These are phyloP conservation scores for Porphyridium purpureum DNA, from an alignment of 23 red algal species.

Conservation along the genomic window DNA sequence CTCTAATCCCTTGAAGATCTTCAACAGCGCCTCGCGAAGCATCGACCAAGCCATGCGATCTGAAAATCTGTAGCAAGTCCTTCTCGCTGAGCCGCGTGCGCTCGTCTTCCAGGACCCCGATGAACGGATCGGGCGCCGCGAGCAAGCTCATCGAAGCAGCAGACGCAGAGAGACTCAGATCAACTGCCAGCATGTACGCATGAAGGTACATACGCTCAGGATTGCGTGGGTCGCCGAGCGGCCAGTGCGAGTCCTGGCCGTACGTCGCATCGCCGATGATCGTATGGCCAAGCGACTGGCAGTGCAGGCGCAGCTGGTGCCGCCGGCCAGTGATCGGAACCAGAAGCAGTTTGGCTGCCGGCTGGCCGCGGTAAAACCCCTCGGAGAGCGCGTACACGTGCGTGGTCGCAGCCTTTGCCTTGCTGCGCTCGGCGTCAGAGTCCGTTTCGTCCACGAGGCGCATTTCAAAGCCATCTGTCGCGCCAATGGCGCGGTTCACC, in stretches of 20 bases:
- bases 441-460: constrained; percentile 2
- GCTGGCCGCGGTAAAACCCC: constrained; percentile 18
- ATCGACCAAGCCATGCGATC: too few relatives aligned
- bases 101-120: too few relatives aligned
- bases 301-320: constrained; percentile 83
- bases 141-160: not conserved
- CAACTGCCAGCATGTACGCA: not conserved
- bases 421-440: not conserved
- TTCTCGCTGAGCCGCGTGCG: too few relatives aligned
- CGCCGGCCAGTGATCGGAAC: constrained; percentile 39
- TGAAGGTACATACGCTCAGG: not conserved
- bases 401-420: constrained; percentile 16
- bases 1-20: too few relatives aligned
- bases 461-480: constrained; percentile 1
- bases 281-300: constrained; percentile 11
- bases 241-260: not conserved
- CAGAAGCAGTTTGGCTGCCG: constrained; percentile 24
- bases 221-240: not conserved
- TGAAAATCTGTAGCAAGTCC: too few relatives aligned
- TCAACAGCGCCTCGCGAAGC: too few relatives aligned
- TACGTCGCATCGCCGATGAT: constrained; percentile 97
- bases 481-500: constrained; percentile 2
- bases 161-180: not conserved
- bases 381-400: constrained; percentile 1
- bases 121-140: too few relatives aligned